Evolutionary conservation across 2,329 filamentous ascomycete genomes (phyloP), one percentile per base, ranked within the genome.

Genomic region (Dactylonectria estremocensis): DNA sequence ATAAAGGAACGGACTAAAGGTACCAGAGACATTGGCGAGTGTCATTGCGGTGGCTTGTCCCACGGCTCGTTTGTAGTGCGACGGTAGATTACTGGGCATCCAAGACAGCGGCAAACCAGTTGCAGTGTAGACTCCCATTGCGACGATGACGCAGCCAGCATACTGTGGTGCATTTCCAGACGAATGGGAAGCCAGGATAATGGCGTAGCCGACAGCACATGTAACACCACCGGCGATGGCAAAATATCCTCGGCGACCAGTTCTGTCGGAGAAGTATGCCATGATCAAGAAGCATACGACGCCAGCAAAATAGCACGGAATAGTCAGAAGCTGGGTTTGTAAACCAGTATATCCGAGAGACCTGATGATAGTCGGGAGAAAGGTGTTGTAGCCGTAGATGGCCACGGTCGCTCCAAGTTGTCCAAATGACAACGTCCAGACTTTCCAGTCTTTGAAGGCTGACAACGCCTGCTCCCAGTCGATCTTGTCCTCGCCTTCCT

Each of bases 301-400:
- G 0, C 90, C 90, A 3, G 91, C 74, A 0, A 85, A 84, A 68
- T 92, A 92, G 76, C 89, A 91, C 1, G 91, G 90, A 45, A 92
- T 91, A 0, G 90, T 92, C 18, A 92, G 82, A n/a, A 89, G 88
- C 73, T 92, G 90, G 0, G 91, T 86, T 48, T 81, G 69, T 2
- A 74, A 69, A 0, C 20, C 71, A n/a, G 65, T 77, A 57, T 89
- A 82, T 0, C 89, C 84, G 58, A 92, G 85, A 0, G 85, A 88
- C 20, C 85, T 80, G 74, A 92, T 92, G 61, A 92, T 92, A 0
- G 90, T 92, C 0, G 90, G 90, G 43, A 92, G 78, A 72, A 92
- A 92, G 1, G 89, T 91, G 58, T 85, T 87, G 76, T 88, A 91
- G 2, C 77, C 77, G 69, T 92, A 92, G 0, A 92, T 28, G 24